These are phyloP conservation scores for Neofusicoccum parvum DNA, from an alignment of 2,329 filamentous ascomycete species.

Conservation along the genomic window DNA sequence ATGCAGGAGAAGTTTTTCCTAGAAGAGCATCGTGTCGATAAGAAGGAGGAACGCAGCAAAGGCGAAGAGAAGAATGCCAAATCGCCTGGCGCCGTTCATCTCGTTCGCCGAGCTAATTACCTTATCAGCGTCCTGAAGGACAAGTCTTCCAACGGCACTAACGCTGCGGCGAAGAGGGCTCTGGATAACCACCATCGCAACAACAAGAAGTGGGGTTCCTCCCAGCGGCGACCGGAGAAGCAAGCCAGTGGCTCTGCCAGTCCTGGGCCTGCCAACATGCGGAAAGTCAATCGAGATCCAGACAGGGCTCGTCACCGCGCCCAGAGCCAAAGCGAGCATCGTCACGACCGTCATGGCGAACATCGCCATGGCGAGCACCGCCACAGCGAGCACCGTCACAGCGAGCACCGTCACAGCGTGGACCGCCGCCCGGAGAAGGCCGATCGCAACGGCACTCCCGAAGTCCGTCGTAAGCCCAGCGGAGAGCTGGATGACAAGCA, in stretches of 20 bases:
- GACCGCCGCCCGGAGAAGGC: slow-evolving; percentile 40
- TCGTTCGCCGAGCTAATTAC: slow-evolving; percentile 93
- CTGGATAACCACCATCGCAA: slow-evolving; percentile 94
- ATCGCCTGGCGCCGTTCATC: slow-evolving; percentile 94
- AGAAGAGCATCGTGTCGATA: slow-evolving; percentile 96
- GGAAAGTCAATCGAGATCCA: slow-evolving; percentile 41
- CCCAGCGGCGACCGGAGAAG: slow-evolving; percentile 59
- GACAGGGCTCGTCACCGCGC: slow-evolving; percentile 40
- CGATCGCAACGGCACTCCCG: slow-evolving; percentile 46
- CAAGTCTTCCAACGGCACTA: slow-evolving; percentile 65
- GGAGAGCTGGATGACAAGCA: slow-evolving; percentile 56
- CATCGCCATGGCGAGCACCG: slow-evolving; percentile 42
- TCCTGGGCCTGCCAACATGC: slow-evolving; percentile 58
- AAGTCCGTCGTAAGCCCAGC: slow-evolving; percentile 46
- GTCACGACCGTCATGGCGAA: slow-evolving; percentile 33
- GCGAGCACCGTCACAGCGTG: slow-evolving; percentile 40
- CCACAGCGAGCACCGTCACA: slow-evolving; percentile 42
- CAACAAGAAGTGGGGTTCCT: slow-evolving; percentile 72
- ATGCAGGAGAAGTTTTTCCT: slow-evolving; percentile 92
- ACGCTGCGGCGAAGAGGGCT: slow-evolving; percentile 73
- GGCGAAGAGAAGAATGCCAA: slow-evolving; percentile 72
- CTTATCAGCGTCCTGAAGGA: slow-evolving; percentile 92
- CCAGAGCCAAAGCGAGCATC: slow-evolving; percentile 15
- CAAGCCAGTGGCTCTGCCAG: slow-evolving; percentile 68
- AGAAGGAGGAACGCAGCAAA: slow-evolving; percentile 88